Conservation (phyloP, 306 rosid genomes). For the Lathyrus aphaca region DNA sequence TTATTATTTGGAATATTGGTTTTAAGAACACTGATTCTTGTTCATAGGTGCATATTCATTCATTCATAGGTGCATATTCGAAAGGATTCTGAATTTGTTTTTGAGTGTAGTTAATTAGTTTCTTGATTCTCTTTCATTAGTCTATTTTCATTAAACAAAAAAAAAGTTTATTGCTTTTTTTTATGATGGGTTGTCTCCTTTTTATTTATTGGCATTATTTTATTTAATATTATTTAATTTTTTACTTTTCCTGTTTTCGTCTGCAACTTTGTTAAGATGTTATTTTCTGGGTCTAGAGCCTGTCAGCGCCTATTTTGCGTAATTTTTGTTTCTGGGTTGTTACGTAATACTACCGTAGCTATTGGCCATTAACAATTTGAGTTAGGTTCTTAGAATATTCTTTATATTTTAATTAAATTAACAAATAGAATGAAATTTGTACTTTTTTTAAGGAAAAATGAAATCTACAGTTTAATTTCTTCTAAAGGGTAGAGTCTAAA, state of each 20-base stretch:
- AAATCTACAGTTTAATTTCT: neutral
- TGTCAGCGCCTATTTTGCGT: neutral
- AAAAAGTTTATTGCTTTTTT: neutral
- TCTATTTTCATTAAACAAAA: neutral
- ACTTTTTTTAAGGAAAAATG: neutral
- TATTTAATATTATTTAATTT: constrained; percentile 28
- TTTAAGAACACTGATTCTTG: constrained; percentile 49
- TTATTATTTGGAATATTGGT: constrained; percentile 32
- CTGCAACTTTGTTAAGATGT: neutral
- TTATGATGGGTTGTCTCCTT: neutral
- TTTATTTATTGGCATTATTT: neutral
- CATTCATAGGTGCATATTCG: constrained; percentile 44
- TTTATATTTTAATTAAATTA: neutral
- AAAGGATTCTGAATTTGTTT: constrained; percentile 20
- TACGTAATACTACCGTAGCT: neutral
- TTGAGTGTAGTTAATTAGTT: neutral
- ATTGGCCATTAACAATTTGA: neutral
- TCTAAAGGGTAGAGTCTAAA: neutral
- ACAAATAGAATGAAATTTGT: neutral
- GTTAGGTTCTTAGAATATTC: neutral
- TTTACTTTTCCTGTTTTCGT: constrained; percentile 16
- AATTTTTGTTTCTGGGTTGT: constrained; percentile 8
- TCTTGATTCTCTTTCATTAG: neutral
- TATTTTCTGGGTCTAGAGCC: neutral
- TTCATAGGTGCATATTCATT: constrained; percentile 45